Conservation (phyloP, 2,329 filamentous ascomycete species). For the Xylaria sp. region DNA sequence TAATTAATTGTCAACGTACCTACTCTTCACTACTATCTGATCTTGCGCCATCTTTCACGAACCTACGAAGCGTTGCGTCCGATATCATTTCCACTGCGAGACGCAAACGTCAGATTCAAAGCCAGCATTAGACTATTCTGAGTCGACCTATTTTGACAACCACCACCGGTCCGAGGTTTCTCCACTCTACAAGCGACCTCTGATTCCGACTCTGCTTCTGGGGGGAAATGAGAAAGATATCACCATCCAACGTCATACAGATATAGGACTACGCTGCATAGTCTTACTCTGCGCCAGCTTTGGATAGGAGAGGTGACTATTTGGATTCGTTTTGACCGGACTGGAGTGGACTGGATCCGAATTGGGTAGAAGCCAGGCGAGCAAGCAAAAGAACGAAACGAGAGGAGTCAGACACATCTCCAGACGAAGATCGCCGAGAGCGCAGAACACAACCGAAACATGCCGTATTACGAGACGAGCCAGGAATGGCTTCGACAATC, state of each 20-base stretch:
- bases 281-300: neutral
- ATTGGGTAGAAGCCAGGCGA: neutral
- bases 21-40: too few species aligned
- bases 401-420: neutral
- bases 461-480: slow-evolving; percentile 84
- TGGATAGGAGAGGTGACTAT: neutral
- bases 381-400: neutral
- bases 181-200: neutral
- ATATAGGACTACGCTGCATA: neutral
- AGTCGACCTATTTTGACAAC: neutral
- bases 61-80: neutral
- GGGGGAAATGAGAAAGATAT: neutral
- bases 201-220: too few species aligned
- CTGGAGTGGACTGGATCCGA: neutral
- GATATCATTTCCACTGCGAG: too few species aligned
- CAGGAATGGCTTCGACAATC: slow-evolving; percentile 95
- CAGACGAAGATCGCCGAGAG: neutral
- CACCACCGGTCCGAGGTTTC: neutral
- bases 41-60: neutral
- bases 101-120: too few species aligned
- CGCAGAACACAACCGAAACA: slow-evolving; percentile 54
- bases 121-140: neutral
- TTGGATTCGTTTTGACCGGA: too few species aligned
- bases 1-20: neutral
- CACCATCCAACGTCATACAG: neutral